Evolutionary conservation across 2,329 filamentous ascomycete species (phyloP), one percentile per base, ranked within the genome.

Genomic region (Leptographium procerum): DNA sequence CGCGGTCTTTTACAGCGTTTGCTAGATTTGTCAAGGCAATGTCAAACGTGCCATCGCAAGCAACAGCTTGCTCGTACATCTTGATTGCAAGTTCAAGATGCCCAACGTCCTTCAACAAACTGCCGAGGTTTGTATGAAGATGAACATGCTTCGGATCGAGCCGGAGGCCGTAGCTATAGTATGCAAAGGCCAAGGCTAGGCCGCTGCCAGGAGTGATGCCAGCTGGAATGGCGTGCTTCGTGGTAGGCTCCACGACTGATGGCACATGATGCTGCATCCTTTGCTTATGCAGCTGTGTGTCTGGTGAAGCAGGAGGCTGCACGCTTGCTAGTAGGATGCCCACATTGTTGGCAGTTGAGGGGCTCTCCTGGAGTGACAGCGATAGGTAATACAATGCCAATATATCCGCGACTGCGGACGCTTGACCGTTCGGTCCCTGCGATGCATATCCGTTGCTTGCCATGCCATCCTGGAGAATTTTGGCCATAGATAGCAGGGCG

Each of bases 401-500:
- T 43, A 99, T 97, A 67, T 99, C 94, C 48, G 90, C 85, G 28
- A 97, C 90, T 1, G 90, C 88, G 51, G 87, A 85, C 3, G 85
- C 81, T 58, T 84, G 83, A 60, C 81, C 81, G 26, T 82, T 73
- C 13, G 80, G 76, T 26, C 78, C 76, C 1, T 48, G 55, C 14
- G 80, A 76, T 26, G 11, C 77, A 72, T 59, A 60, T 24, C 81
- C 80, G 22, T 84, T 85, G 59, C 83, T 90, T 2, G 92, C 90
- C 83, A 96, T 92, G 33, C 89, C 86, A 73, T 99, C 94, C 71
- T 99, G 94, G 63, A 96, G 95, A 40, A 99, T 99, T 71, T 99
- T 99, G 26, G 94, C 94, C 47, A 99, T 75, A 0, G 94, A 99
- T 2, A 99, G 78, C 22, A 99, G 76, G 0, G 92, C 95, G 69